Conservation (phyloP, 2,329 filamentous ascomycete genomes). For the Talaromyces sp. region DNA sequence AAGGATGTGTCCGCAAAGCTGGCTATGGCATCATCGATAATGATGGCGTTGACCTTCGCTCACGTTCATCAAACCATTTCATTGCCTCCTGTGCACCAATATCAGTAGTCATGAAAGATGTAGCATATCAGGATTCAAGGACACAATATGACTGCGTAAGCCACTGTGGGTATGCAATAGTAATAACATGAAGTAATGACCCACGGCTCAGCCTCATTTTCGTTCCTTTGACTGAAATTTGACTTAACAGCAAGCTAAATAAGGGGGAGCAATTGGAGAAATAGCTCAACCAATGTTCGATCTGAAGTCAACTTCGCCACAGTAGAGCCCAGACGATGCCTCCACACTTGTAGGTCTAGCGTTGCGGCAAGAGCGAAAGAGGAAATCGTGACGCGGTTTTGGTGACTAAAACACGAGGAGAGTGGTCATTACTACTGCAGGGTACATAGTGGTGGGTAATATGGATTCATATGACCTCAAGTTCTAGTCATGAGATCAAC, state of each 20-base stretch:
- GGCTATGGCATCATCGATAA: neutral
- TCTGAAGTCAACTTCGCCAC: slow-evolving; percentile 2
- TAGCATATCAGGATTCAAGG: neutral
- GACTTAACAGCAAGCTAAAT: no score
- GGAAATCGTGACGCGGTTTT: no score
- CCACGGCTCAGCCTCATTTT: slow-evolving; percentile 8
- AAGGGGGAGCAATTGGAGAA: neutral
- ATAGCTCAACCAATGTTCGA: neutral
- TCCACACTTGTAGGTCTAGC: neutral
- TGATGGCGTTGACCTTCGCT: neutral
- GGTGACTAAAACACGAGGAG: neutral
- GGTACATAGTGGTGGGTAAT: neutral
- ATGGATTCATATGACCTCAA: neutral
- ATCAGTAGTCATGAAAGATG: neutral
- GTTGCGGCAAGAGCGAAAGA: neutral
- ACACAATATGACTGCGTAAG: slow-evolving; percentile 8
- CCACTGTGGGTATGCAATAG: slow-evolving; percentile 2
- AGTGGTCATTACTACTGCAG: neutral
- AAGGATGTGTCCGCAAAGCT: neutral
- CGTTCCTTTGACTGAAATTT: neutral
- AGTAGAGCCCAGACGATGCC: neutral
- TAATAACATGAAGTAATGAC: neutral
- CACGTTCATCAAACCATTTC: neutral
- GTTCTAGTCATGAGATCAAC: neutral
- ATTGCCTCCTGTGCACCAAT: neutral